Percentiles rank a stretch among this genome's conserved stretches.
phyloP scores from a whole-genome alignment of 768 basidiomycete genomes.

The Chalciporus piperatus region DNA sequence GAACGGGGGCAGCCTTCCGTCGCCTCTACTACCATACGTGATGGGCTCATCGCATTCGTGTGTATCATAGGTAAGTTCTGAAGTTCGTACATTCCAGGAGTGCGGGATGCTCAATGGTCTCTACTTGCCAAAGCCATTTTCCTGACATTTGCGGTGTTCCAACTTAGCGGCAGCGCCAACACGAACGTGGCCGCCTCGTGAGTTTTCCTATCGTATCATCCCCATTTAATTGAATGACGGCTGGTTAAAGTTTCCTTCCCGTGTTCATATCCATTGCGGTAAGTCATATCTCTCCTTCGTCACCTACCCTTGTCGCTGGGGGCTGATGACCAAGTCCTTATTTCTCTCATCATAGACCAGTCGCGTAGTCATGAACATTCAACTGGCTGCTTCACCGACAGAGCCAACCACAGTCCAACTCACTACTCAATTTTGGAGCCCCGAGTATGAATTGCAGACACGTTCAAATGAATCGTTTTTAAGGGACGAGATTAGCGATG shows the following conservation, averaged over 20 bases:
- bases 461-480: no score
- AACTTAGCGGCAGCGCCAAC: conserved; percentile 3
- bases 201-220: background rate
- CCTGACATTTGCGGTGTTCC: background rate
- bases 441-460: no score
- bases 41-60: conserved; percentile 16
- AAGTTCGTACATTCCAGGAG: background rate
- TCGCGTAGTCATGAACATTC: conserved; percentile 21
- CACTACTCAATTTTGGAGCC: conserved; percentile 15
- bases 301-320: no score
- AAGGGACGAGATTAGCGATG: no score
- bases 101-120: background rate
- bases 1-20: background rate
- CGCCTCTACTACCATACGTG: conserved; percentile 22
- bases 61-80: conserved; percentile 13
- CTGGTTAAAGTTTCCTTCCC: conserved; percentile 14
- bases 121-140: conserved; percentile 17
- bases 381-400: background rate
- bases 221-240: background rate
- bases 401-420: background rate
- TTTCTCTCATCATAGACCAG: conserved; percentile 2
- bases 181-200: conserved; percentile 13
- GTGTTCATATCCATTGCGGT: conserved; percentile 18
- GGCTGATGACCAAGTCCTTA: background rate
- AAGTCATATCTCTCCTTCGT: background rate